Base-by-base conservation (phyloP, 345 rosid genomes). In the Mallotus nudiflorus region DNA sequence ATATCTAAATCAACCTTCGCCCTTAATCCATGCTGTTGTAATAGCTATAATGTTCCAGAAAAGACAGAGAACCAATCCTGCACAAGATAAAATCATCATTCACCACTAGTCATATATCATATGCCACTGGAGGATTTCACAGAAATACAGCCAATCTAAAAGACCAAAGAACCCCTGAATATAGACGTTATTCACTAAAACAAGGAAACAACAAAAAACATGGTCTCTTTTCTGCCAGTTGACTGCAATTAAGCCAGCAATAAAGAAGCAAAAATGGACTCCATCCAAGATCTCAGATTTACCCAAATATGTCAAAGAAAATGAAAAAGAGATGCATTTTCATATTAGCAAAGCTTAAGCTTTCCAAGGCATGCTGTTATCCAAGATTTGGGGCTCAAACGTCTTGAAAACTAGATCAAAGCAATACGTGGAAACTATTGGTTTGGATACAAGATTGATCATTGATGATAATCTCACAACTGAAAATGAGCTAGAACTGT, bases 31-130 rank as follows among this genome's bases (percentile, higher is more conserved):
- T 62, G 91, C 94, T 48, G 98, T 62, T 16, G 89, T 85, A 74
- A 91, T 86, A 53, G 98, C 91, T 27, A 92, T 68, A 39, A 96
- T 37, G 66, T 92, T 92, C 99, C 98, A 96, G 44, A 91, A 72
- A 67, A 96, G 92, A 81, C 97, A 92, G 10, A 87, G 51, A 67
- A 77, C 64, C 84, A 96, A 66, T n/a, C 99, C 99, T 96, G 91
- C 81, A 79, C 16, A 79, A 69, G 52, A 52, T 46, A 64, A 20
- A 45, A 64, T 27, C 72, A 42, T 53, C 39, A 12, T 46, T 48
- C 40, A 48, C 65, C 49, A 73, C 57, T 62, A 37, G 1, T 31
- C 24, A 29, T 3, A 42, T 42, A 2, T 12, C 11, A 42, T 4
- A 8, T 12, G 46, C 46, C 9, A 12, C 46, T 42, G n/a, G n/a